phyloP scores from a whole-genome alignment of 305 asterid genomes.

The Withania somnifera region DNA sequence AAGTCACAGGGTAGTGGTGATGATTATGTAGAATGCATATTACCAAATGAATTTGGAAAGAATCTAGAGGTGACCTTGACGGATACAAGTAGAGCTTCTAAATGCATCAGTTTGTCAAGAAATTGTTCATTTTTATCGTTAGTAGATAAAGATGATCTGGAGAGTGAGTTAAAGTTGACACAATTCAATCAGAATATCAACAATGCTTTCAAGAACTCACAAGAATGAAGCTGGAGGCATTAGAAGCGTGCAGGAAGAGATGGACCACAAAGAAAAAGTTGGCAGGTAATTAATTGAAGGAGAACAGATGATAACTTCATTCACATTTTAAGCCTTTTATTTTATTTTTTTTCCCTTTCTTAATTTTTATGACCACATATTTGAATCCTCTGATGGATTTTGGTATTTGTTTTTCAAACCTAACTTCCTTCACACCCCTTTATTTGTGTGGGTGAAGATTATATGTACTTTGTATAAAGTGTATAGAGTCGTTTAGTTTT shows the following conservation, averaged over 20 bases:
- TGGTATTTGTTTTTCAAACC: neutral
- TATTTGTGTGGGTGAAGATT: slow-evolving; percentile 7
- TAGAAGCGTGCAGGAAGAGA: slow-evolving; percentile 47
- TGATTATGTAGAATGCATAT: slow-evolving; percentile 12
- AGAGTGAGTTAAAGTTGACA: slow-evolving; percentile 29
- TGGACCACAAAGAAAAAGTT: slow-evolving; percentile 35
- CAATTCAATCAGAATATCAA: slow-evolving; percentile 47
- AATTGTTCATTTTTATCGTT: slow-evolving; percentile 22
- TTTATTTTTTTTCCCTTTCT: neutral
- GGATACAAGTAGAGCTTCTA: slow-evolving; percentile 9
- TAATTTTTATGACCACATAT: neutral
- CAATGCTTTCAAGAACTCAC: slow-evolving; percentile 45
- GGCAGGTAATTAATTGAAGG: slow-evolving; percentile 14
- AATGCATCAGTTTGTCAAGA: slow-evolving; percentile 19
- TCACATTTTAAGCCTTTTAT: neutral
- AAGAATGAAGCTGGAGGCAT: slow-evolving; percentile 43
- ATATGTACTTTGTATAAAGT: neutral
- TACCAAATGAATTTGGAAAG: slow-evolving; percentile 16
- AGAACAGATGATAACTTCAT: neutral
- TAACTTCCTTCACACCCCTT: slow-evolving; percentile 1
- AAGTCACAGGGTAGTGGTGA: slow-evolving; percentile 20
- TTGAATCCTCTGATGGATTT: neutral
- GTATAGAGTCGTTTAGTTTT: neutral
- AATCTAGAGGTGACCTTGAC: slow-evolving; percentile 13
- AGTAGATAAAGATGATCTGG: slow-evolving; percentile 21